phyloP scores from a whole-genome alignment of 2,329 filamentous ascomycete species.

The Colletotrichum tanaceti region DNA sequence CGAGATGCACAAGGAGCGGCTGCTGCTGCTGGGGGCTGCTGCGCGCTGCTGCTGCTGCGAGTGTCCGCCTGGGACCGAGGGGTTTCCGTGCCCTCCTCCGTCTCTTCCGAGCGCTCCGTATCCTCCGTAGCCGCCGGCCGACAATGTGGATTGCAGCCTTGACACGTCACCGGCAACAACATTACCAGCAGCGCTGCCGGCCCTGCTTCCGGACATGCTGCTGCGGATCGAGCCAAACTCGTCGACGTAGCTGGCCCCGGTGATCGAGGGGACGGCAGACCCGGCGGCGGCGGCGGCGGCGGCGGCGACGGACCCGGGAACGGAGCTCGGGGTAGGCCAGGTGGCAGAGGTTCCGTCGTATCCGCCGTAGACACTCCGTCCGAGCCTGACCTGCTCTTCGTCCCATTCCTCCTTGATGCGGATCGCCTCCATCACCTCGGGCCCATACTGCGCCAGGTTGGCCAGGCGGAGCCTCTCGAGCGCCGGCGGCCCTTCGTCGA shows the following conservation, averaged over 20 bases:
- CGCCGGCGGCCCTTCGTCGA: conserved; percentile 4
- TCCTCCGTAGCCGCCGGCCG: neutral
- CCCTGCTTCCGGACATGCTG: neutral
- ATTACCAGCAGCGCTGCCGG: neutral
- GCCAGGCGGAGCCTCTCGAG: neutral
- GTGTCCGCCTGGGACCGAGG: neutral
- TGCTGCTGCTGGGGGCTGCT: neutral
- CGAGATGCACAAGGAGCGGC: neutral
- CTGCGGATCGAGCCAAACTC: no score
- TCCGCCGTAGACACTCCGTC: neutral
- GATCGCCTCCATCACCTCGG: neutral
- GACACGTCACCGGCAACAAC: neutral
- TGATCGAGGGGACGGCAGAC: neutral
- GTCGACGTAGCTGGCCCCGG: neutral
- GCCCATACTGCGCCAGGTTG: neutral
- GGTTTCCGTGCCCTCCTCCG: neutral
- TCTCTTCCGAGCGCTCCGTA: no score
- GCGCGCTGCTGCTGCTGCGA: neutral
- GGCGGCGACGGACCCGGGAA: neutral
- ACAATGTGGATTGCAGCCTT: neutral
- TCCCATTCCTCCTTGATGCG: neutral
- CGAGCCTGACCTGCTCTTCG: neutral
- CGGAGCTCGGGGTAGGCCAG: neutral
- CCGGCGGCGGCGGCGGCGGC: no score
- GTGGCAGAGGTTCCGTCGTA: neutral